phyloP scores from a whole-genome alignment of 306 rosid species.

The Carpinus viminea region DNA sequence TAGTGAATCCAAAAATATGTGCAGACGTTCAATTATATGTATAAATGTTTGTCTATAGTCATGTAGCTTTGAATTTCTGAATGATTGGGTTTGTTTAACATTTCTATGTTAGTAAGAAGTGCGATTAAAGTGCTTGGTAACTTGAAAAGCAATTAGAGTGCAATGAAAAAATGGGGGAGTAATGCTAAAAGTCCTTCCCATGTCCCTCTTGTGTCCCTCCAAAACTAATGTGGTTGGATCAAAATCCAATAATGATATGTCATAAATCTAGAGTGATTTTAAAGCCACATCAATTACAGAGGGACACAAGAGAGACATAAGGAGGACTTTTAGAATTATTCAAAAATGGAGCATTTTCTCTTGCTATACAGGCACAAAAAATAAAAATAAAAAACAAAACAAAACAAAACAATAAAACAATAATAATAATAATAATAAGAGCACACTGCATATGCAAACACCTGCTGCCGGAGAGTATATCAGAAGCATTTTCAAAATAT shows the following conservation, averaged over 20 bases:
- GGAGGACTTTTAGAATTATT: too few species aligned
- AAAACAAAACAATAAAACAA: background rate
- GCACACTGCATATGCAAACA: background rate
- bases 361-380: background rate
- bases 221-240: too few species aligned
- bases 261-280: too few species aligned
- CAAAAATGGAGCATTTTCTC: background rate
- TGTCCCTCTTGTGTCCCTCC: too few species aligned
- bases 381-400: too few species aligned
- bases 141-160: background rate
- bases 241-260: too few species aligned
- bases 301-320: too few species aligned
- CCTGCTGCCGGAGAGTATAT: background rate
- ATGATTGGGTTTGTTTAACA: background rate
- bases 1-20: slow-evolving; percentile 27
- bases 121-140: background rate
- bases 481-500: background rate
- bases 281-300: too few species aligned
- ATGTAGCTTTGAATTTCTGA: background rate
- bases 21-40: background rate
- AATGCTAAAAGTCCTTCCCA: too few species aligned
- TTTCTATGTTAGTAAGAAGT: background rate
- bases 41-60: background rate
- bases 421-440: background rate
- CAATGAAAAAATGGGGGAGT: too few species aligned